Base-by-base conservation (phyloP, 192 early-diverging fungal species). In the Backusella macrospora region DNA sequence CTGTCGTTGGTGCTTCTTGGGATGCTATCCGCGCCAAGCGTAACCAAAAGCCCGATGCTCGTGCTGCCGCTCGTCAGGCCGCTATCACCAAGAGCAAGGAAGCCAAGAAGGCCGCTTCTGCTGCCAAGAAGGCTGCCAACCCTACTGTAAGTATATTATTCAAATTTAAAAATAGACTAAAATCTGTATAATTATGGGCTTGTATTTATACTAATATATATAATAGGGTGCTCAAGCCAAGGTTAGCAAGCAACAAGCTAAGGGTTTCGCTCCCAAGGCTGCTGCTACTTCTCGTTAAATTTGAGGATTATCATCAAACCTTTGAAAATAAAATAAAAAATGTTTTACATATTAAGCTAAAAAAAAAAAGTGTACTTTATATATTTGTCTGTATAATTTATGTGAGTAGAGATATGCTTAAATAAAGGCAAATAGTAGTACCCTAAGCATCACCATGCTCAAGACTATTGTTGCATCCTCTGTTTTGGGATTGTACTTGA, bases 21-120 rank as follows among this genome's bases (percentile, higher is more conserved):
- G n/a, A n/a, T n/a, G n/a, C n/a, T n/a, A 98, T 99, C 86, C 95
- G 95, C 80, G 96, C 95, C 80, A 96, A 97, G 90, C 95, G 97
- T 78, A 91, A 91, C 86, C 94, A 96, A 87, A 98, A 96, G 91
- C 90, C 98, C 73, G 98, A 96, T 86, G 88, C 94, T 74, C 92
- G 98, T 84, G 92, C 92, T 75, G 93, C 96, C 66, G 91, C 93
- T 72, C 95, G 97, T 73, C 83, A 90, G 45, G 89, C 90, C 78
- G 96, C 96, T 66, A 83, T 95, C 70, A 83, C 86, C 78, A 91
- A 93, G 85, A 87, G 86, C 83, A 99, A 98, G 95, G 95, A 94
- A 64, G 86, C 90, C 81, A 98, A 97, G 93, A 95, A 95, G 91
- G 86, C 79, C 59, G 91, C 90, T 74, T 89, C 90, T 76, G 87